Evolutionary conservation across 2,329 filamentous ascomycete genomes (phyloP).

Genomic region (Fusarium sp.): DNA sequence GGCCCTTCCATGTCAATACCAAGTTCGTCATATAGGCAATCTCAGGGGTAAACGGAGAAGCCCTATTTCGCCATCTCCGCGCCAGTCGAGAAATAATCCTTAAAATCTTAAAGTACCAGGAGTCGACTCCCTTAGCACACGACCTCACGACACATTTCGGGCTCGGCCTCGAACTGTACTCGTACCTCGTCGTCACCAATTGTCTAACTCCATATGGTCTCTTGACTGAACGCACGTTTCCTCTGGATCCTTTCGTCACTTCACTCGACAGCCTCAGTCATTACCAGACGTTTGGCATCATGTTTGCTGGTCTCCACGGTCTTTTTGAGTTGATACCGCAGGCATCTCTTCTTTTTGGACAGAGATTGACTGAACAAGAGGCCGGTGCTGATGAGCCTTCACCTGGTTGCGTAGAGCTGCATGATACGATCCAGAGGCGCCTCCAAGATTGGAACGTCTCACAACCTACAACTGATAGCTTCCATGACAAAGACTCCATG

Average conservation of each 20-base stretch:
- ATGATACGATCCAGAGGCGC: neutral
- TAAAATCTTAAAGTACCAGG: neutral
- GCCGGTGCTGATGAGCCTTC: neutral
- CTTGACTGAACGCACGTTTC: neutral
- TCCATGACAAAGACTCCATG: neutral
- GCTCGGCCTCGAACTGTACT: neutral
- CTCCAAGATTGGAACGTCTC: neutral
- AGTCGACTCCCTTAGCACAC: neutral
- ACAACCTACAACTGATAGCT: neutral
- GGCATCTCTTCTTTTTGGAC: neutral
- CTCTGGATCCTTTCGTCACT: neutral
- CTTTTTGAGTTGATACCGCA: neutral
- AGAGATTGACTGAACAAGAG: neutral
- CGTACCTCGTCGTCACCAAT: neutral
- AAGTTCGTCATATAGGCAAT: neutral
- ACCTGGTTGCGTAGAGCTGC: neutral
- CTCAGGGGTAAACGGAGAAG: neutral
- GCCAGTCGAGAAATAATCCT: neutral
- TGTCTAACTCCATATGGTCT: neutral
- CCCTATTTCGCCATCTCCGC: neutral
- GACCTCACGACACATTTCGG: neutral
- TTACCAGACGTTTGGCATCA: neutral
- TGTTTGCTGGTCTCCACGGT: neutral
- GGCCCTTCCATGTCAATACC: neutral
- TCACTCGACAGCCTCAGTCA: neutral